Conservation (phyloP, 192 early-diverging fungal species). For the Coemansia sp. region DNA sequence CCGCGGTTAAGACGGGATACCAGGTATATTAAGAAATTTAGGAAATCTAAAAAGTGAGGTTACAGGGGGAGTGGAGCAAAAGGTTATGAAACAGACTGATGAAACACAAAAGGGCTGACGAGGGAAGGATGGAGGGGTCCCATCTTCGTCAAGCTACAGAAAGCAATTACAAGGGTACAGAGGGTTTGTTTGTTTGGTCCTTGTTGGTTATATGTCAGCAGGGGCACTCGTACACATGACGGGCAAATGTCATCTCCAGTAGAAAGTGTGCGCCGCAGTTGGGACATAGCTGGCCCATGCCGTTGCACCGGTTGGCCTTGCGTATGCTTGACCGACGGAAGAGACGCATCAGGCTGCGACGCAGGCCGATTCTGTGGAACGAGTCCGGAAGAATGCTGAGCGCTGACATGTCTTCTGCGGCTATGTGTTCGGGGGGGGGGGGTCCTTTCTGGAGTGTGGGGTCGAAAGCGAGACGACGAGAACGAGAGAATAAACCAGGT, state of each 20-base stretch:
- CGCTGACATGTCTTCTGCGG: constrained; percentile 20
- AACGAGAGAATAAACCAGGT: too few relatives aligned
- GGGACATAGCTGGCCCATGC: constrained; percentile 40
- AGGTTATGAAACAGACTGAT: background rate
- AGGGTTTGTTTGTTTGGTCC: too few relatives aligned
- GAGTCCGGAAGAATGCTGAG: constrained; percentile 35
- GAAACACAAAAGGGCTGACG: background rate
- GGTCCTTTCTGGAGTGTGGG: too few relatives aligned
- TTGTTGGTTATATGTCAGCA: too few relatives aligned
- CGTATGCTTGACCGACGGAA: constrained; percentile 32
- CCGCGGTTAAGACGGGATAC: constrained; percentile 14
- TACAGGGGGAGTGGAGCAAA: too few relatives aligned
- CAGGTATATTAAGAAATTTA: background rate
- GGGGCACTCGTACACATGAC: constrained; percentile 42
- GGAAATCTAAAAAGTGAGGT: background rate
- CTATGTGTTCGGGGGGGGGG: too few relatives aligned
- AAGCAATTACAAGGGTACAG: background rate
- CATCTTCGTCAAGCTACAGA: background rate
- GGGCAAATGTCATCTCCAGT: constrained; percentile 47
- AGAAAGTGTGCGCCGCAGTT: constrained; percentile 46
- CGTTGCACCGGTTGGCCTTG: constrained; percentile 39
- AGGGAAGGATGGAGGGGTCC: too few relatives aligned
- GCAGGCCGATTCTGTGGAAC: constrained; percentile 31
- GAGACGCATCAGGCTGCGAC: constrained; percentile 37
- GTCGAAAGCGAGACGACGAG: too few relatives aligned